Percentiles rank a stretch among this genome's conserved stretches.
Evolutionary conservation across 2,329 filamentous ascomycete genomes (phyloP).

Genomic region (Cyphellophora attinorum): DNA sequence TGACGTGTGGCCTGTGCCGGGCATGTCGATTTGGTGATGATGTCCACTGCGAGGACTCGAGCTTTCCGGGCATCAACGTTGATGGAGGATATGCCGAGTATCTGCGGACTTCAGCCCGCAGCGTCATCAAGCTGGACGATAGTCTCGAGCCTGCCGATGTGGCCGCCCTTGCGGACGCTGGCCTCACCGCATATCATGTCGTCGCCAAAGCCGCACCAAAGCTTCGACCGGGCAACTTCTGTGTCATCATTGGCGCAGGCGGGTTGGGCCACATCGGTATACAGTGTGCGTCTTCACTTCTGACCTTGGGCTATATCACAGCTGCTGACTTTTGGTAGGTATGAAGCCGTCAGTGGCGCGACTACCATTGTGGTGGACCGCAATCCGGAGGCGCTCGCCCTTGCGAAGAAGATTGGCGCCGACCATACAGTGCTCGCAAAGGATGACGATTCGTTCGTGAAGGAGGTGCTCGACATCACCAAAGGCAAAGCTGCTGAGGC

Average conservation of each 20-base stretch:
- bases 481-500: slow-evolving; percentile 9
- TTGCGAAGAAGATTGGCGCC: slow-evolving; percentile 8
- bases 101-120: slow-evolving; percentile 7
- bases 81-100: slow-evolving; percentile 11
- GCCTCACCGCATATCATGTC: slow-evolving; percentile 9
- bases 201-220: slow-evolving; percentile 7
- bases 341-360: slow-evolving; percentile 9
- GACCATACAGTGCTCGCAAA: slow-evolving; percentile 6
- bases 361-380: slow-evolving; percentile 10
- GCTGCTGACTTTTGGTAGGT: too few relatives aligned
- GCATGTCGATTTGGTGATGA: slow-evolving; percentile 10
- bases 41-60: slow-evolving; percentile 7
- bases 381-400: slow-evolving; percentile 6
- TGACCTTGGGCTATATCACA: too few relatives aligned
- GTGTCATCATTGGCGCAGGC: slow-evolving; percentile 11
- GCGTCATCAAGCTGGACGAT: slow-evolving; percentile 8
- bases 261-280: slow-evolving; percentile 11
- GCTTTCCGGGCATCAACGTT: slow-evolving; percentile 7
- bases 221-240: slow-evolving; percentile 5
- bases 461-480: slow-evolving; percentile 8
- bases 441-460: slow-evolving; percentile 5
- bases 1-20: slow-evolving; percentile 8
- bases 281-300: too few relatives aligned
- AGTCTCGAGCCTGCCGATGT: slow-evolving; percentile 8
- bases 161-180: slow-evolving; percentile 9